Percentiles rank a stretch among this genome's conserved stretches.
Conservation (phyloP, 352 stramenopile species). For the Achlya hypogyna region DNA sequence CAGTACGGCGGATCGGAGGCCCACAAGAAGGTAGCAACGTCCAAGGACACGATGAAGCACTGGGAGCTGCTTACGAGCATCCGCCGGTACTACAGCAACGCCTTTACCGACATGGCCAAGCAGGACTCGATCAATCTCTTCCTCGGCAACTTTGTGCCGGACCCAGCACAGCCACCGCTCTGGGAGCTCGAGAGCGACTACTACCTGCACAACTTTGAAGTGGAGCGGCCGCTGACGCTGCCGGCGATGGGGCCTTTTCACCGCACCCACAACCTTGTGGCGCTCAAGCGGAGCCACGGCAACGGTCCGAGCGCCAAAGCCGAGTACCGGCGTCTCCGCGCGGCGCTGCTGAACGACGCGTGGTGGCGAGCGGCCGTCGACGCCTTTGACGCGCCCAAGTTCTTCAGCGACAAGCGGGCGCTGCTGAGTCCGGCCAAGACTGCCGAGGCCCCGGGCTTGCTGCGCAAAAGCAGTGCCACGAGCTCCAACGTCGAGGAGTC, state of each 20-base stretch:
- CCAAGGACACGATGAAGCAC: slow-evolving; percentile 87
- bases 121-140: slow-evolving; percentile 99
- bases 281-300: not conserved
- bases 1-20: slow-evolving; percentile 99
- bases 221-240: slow-evolving; percentile 22
- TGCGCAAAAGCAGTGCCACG: not conserved
- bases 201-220: slow-evolving; percentile 87
- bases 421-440: not conserved
- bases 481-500: not conserved
- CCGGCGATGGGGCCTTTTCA: slow-evolving; percentile 17
- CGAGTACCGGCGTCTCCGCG: not conserved
- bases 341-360: slow-evolving; percentile 43
- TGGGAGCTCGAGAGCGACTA: slow-evolving; percentile 86
- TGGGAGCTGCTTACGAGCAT: slow-evolving; percentile 98
- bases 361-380: slow-evolving; percentile 84
- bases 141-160: slow-evolving; percentile 87
- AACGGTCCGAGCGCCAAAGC: not conserved
- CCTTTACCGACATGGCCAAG: slow-evolving; percentile 97
- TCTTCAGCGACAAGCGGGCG: slow-evolving; percentile 11
- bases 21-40: slow-evolving; percentile 97
- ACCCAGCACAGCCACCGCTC: slow-evolving; percentile 46
- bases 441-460: not conserved
- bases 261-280: slow-evolving; percentile 4
- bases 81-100: slow-evolving; percentile 98
- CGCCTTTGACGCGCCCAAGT: slow-evolving; percentile 49